phyloP scores from a whole-genome alignment of 2,329 filamentous ascomycete species.

The Xylaria sp. region DNA sequence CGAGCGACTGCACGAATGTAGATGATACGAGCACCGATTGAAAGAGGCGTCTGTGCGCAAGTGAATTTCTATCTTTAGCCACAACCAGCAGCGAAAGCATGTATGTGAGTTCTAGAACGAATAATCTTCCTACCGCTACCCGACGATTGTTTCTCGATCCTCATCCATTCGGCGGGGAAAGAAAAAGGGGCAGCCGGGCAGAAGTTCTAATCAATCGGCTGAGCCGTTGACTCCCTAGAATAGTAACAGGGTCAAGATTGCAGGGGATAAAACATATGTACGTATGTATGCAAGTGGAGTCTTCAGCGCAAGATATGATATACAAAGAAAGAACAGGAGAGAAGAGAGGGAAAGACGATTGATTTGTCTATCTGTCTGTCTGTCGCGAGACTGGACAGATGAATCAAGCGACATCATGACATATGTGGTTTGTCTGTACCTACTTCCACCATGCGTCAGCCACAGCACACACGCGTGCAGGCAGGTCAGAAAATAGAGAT shows the following conservation, averaged over 20 bases:
- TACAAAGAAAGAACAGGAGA: not conserved
- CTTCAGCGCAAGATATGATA: slow-evolving; percentile 9
- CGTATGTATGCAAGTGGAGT: not conserved
- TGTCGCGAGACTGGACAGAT: no score
- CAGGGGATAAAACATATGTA: not conserved
- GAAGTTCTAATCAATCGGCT: no score
- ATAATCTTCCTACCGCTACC: slow-evolving; percentile 4
- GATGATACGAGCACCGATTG: no score
- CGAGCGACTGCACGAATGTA: no score
- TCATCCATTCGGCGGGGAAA: no score
- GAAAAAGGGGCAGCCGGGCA: not conserved
- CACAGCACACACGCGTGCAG: no score
- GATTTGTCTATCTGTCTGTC: no score
- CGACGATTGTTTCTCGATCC: slow-evolving; percentile 5
- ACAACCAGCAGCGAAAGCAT: not conserved
- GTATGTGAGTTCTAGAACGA: slow-evolving; percentile 1
- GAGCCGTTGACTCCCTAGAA: not conserved
- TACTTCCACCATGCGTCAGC: slow-evolving; percentile 12
- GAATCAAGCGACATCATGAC: slow-evolving; percentile 13
- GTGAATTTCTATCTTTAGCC: not conserved
- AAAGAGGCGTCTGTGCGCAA: no score
- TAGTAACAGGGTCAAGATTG: not conserved
- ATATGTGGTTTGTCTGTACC: slow-evolving; percentile 18
- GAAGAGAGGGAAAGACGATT: not conserved
- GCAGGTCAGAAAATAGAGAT: no score